Conservation (phyloP, 805 yeast species). For the Candida insectorum region DNA sequence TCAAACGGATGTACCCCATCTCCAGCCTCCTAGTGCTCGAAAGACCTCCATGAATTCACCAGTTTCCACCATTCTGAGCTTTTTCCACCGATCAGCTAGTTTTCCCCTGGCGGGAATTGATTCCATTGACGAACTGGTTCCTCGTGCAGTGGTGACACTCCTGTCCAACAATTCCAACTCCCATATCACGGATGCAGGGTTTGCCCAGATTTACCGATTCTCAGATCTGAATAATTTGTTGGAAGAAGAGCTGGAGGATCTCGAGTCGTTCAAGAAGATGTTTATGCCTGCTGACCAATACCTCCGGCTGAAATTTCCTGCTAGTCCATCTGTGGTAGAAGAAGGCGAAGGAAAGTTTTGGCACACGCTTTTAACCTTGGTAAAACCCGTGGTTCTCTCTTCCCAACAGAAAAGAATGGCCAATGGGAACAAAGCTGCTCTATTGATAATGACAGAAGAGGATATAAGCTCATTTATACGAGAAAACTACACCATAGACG, state of each 20-base stretch:
- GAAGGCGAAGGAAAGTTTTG: constrained; percentile 14
- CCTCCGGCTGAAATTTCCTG: constrained; percentile 17
- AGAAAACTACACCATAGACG: constrained; percentile 5
- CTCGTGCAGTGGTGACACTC: constrained; percentile 22
- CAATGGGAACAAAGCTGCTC: constrained; percentile 20
- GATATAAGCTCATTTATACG: constrained; percentile 22
- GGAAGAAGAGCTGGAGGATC: constrained; percentile 21
- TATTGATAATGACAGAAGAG: constrained; percentile 25
- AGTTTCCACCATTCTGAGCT: constrained; percentile 27
- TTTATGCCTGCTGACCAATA: constrained; percentile 35
- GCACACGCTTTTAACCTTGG: constrained; percentile 15
- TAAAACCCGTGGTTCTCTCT: constrained; percentile 23
- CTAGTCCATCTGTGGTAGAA: constrained; percentile 13
- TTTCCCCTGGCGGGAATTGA: constrained; percentile 2
- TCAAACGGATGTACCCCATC: constrained; percentile 18
- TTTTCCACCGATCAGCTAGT: constrained; percentile 23
- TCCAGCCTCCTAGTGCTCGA: constrained; percentile 11
- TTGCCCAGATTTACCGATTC: constrained; percentile 31
- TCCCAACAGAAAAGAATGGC: constrained; percentile 20
- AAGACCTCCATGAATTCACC: constrained; percentile 28
- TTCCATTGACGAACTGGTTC: constrained; percentile 7
- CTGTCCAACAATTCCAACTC: constrained; percentile 37
- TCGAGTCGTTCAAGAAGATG: constrained; percentile 25
- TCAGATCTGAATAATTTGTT: constrained; percentile 27
- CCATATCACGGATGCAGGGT: constrained; percentile 23